Evolutionary conservation across 495 filamentous ascomycete genomes (phyloP), one percentile per base, ranked within the genome.

Genomic region (Achaetomiella virescens): DNA sequence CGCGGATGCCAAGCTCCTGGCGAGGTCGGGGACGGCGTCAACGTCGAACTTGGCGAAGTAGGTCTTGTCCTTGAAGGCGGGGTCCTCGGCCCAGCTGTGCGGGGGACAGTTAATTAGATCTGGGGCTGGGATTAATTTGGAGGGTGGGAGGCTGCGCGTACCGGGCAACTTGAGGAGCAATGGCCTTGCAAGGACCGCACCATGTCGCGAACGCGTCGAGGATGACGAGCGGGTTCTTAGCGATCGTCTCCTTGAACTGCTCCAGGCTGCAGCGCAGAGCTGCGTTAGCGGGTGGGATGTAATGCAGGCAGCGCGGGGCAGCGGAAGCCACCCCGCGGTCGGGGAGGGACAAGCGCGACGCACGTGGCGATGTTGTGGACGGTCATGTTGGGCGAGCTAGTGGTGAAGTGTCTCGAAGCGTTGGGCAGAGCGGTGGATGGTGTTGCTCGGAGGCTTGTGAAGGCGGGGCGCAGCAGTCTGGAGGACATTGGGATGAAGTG

Each of bases 111-210:
- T 20, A 29, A 46, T 61, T 40, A 52, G 37, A 7, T 35, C 29
- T 12, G 44, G 47, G 14, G 17, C 27, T 46, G 46, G 15, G 15
- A 10, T 3, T 15, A 11, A 21, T 6, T 20, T 3, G n/a, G 33
- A 20, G 22, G 21, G 6, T 41, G 43, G 20, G 12, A 3, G 27
- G 18, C 24, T 12, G 12, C 2, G 54, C 61, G 38, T 57, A 69
- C 81, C 83, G 77, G 56, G 82, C 81, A 51, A 96, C 68, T 24
- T 78, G 64, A 36, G 92, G 92, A 18, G 90, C 81, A 62, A 97
- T 90, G 61, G 81, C 77, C 78, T 90, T 96, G 85, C 92, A 97
- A 52, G 92, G 92, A 54, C 90, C 91, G 79, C 92, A 97, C 92
- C 92, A 97, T 35, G 74, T 81, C 42, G 92, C 92, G 69, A 86